Evolutionary conservation across 2,329 filamentous ascomycete genomes (phyloP), one percentile per base, ranked within the genome.

Genomic region (Botrytis porri): DNA sequence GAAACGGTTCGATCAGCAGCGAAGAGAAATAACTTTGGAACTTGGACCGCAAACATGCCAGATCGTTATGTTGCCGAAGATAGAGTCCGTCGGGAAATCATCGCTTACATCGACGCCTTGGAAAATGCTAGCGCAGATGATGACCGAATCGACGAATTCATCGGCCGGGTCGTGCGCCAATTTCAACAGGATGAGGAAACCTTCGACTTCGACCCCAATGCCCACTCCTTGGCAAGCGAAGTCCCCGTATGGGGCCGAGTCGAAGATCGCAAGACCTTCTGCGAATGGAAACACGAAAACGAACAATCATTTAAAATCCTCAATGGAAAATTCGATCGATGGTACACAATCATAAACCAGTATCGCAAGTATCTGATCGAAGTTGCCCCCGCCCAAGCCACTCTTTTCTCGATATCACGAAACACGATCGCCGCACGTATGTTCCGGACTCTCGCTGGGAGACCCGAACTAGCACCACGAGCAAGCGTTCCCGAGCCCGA

Each of bases 81-180:
- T 2, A 16, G 6, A 22, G 5, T 69, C 4, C 48, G n/a, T 39
- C 4, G 1, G 0, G 65, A 57, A 16, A 69, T 69, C 37, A 16
- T 1, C 10, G 10, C 1, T 0, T 57, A 41, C 5, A 1, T 57
- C 37, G 10, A 6, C 3, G 6, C 14, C n/a, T 16, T 57, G 35
- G 1, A n/a, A 4, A 1, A 3, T n/a, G 7, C 3, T 1, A 37
- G 4, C 3, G 25, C 25, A 25, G 4, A 20, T 4, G 8, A 57
- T 12, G 9, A 29, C 1, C 25, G 4, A 9, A 41, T 57, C n/a
- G 35, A 41, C 9, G 12, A 7, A 32, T 69, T 69, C 35, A 18
- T 20, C 7, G 2, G 3, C 1, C 5, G 1, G 20, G 25, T 69
- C 25, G 5, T 57, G 3, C 9, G 1, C 14, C 4, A 18, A 29